Conservation (phyloP, 345 rosid species). For the Pseudoturritis turrita region DNA sequence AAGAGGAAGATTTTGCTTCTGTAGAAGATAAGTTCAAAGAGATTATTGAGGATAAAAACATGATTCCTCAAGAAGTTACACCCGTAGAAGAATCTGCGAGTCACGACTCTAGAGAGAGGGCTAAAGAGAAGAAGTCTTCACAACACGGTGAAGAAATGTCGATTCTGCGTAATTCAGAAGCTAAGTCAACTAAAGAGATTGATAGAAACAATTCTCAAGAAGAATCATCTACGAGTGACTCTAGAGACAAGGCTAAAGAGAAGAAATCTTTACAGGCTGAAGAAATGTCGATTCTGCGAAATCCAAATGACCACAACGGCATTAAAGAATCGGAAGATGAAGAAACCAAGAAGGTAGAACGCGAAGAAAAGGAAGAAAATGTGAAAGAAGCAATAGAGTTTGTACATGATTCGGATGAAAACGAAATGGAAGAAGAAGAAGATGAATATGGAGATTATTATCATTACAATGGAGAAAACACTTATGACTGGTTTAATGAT, state of each 20-base stretch:
- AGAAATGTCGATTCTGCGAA: neutral
- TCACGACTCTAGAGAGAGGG: neutral
- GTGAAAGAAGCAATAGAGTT: neutral
- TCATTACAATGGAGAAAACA: constrained; percentile 20
- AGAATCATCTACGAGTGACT: neutral
- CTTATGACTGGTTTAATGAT: constrained; percentile 63
- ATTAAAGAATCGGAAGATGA: neutral
- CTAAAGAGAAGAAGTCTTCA: neutral
- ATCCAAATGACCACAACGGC: neutral
- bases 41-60: neutral
- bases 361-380: neutral
- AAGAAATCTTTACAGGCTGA: neutral
- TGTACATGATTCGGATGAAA: constrained; percentile 40
- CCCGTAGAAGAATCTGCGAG: neutral
- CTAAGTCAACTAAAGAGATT: neutral
- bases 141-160: neutral
- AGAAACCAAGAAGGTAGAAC: neutral
- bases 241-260: neutral
- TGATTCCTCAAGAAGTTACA: constrained; percentile 1
- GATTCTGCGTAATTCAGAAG: neutral
- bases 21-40: constrained; percentile 3
- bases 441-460: constrained; percentile 23
- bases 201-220: neutral
- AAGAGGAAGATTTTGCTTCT: neutral
- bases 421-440: constrained; percentile 29